Evolutionary conservation across 345 rosid species (phyloP).

Genomic region (Murraya koenigii): DNA sequence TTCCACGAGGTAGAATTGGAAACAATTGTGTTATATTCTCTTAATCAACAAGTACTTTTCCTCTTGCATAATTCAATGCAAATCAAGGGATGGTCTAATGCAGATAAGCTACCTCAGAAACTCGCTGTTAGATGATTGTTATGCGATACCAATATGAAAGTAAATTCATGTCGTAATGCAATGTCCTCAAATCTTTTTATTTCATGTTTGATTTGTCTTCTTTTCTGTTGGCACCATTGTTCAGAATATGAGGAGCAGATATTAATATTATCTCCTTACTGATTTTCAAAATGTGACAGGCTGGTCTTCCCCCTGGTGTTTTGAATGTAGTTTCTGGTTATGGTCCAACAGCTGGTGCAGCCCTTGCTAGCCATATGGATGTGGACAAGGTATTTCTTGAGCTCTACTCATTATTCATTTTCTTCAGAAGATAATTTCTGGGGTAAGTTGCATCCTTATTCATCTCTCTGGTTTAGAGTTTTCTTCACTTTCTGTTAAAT

Average conservation of each 20-base stretch:
- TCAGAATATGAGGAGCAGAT: neutral
- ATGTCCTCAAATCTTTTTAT: neutral
- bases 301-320: constrained; percentile 94
- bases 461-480: neutral
- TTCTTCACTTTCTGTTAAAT: neutral
- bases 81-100: neutral
- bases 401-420: neutral
- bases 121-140: neutral
- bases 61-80: constrained; percentile 1
- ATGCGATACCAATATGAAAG: neutral
- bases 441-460: neutral
- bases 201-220: neutral
- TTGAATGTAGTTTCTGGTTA: constrained; percentile 78
- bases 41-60: neutral
- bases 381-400: constrained; percentile 80
- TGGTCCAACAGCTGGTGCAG: constrained; percentile 84
- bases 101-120: neutral
- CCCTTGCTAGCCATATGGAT: constrained; percentile 87
- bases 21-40: neutral
- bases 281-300: constrained; percentile 36
- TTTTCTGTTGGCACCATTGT: neutral
- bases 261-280: neutral
- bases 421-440: neutral
- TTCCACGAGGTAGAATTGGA: constrained; percentile 50
- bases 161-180: neutral